Evolutionary conservation across 306 rosid genomes (phyloP).

Genomic region (Casuarina glauca): DNA sequence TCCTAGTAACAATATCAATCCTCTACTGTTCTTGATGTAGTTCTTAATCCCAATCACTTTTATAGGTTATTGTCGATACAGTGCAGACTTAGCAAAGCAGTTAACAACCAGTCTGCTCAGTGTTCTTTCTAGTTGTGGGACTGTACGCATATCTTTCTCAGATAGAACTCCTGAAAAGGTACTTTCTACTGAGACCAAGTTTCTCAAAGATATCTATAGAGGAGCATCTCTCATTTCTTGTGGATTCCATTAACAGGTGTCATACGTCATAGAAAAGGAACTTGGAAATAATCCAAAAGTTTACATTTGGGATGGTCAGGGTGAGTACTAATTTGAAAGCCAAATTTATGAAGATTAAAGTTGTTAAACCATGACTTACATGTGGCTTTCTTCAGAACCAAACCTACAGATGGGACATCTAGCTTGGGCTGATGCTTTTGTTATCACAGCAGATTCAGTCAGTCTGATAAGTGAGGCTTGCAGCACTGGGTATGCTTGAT

Average conservation of each 20-base stretch:
- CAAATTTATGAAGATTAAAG: conserved; percentile 18
- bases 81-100: conserved; percentile 85
- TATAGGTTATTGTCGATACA: conserved; percentile 80
- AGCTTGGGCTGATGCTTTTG: conserved; percentile 96
- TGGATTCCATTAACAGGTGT: conserved; percentile 48
- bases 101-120: conserved; percentile 56
- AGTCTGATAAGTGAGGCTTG: conserved; percentile 90
- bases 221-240: conserved; percentile 3
- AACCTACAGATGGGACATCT: conserved; percentile 86
- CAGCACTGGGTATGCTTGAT: conserved; percentile 84
- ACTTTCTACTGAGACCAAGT: conserved; percentile 5
- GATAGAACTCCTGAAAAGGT: conserved; percentile 85
- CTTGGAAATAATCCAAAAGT: conserved; percentile 81
- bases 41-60: conserved; percentile 10
- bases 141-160: conserved; percentile 91
- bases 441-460: conserved; percentile 93
- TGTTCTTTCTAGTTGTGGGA: conserved; percentile 81
- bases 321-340: conserved; percentile 38
- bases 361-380: conserved; percentile 17
- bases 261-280: conserved; percentile 56
- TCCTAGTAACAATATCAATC: background rate
- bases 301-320: conserved; percentile 82
- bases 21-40: background rate
- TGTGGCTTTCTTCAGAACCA: conserved; percentile 54
- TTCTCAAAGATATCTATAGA: conserved; percentile 6